phyloP scores from a whole-genome alignment of 2,329 filamentous ascomycete genomes.

The Fusarium caatingaense region DNA sequence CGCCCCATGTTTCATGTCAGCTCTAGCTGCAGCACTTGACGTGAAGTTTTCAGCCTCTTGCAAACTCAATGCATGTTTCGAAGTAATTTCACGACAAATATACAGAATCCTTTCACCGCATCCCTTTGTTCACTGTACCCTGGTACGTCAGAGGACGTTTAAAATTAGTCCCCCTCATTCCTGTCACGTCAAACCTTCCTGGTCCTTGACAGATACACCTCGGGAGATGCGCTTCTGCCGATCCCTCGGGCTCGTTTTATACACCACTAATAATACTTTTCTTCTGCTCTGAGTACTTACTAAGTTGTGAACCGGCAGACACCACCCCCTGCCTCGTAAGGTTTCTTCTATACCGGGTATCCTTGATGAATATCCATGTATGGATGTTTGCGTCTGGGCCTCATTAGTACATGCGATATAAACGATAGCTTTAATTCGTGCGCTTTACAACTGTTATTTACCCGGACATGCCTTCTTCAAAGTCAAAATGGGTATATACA shows the following conservation, averaged over 20 bases:
- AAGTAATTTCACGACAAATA: neutral
- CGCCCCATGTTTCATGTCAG: conserved; percentile 11
- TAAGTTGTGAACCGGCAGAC: neutral
- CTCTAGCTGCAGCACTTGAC: neutral
- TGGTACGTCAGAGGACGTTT: neutral
- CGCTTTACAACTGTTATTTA: neutral
- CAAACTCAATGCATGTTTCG: conserved; percentile 22
- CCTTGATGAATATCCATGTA: neutral
- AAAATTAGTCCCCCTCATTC: conserved; percentile 1
- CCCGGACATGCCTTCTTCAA: neutral
- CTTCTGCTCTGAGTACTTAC: neutral
- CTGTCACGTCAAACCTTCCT: conserved; percentile 6
- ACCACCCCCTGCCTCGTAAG: conserved; percentile 5
- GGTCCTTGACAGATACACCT: conserved; percentile 3
- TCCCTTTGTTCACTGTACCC: neutral
- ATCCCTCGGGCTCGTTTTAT: conserved; percentile 16
- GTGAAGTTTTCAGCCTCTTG: conserved; percentile 8
- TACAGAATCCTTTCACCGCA: neutral
- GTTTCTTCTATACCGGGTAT: conserved; percentile 2
- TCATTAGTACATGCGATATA: neutral
- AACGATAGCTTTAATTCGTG: neutral
- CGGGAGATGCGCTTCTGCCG: conserved; percentile 19
- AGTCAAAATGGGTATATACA: neutral
- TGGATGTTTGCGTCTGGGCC: neutral
- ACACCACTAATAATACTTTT: neutral